Conservation (phyloP, 139 green algal genomes). For the Choricystis sp. region DNA sequence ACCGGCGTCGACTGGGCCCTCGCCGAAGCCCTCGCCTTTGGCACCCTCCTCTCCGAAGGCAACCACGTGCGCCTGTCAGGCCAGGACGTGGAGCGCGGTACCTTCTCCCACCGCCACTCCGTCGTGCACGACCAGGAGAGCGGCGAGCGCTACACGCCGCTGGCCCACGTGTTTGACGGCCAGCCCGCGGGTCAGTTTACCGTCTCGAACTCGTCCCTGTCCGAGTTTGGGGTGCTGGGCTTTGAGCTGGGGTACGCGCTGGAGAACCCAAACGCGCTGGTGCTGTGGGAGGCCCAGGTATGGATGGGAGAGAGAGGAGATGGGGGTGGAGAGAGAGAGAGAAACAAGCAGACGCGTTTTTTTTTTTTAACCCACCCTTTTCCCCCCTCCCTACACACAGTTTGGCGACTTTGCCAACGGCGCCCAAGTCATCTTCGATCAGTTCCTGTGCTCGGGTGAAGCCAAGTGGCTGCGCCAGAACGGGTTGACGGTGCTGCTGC, state of each 20-base stretch:
- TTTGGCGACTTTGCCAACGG: conserved; percentile 98
- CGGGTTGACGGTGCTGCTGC: conserved; percentile 74
- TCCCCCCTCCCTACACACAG: too few species aligned
- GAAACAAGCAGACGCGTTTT: too few species aligned
- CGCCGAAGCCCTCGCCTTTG: conserved; percentile 91
- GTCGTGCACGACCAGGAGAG: conserved; percentile 63
- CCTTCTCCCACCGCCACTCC: conserved; percentile 87
- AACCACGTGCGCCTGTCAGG: conserved; percentile 93
- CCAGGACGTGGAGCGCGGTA: conserved; percentile 95
- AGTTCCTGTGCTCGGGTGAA: conserved; percentile 87
- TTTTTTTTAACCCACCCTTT: too few species aligned
- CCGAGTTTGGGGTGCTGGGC: conserved; percentile 90
- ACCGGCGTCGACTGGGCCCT: conserved; percentile 82
- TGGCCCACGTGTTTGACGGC: conserved; percentile 64
- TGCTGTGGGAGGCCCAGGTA: conserved; percentile 94
- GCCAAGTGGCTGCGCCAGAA: conserved; percentile 85
- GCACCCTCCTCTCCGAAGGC: conserved; percentile 79
- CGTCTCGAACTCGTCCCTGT: conserved; percentile 64
- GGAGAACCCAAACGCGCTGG: conserved; percentile 90
- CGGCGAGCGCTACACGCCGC: conserved; percentile 55
- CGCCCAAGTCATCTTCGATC: conserved; percentile 88
- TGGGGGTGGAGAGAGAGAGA: too few species aligned
- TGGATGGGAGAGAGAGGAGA: too few species aligned
- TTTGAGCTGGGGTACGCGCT: conserved; percentile 97
- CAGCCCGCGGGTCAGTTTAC: conserved; percentile 56